Base-by-base conservation (phyloP, 169 alveolate genomes). In the Babesia sp. region DNA sequence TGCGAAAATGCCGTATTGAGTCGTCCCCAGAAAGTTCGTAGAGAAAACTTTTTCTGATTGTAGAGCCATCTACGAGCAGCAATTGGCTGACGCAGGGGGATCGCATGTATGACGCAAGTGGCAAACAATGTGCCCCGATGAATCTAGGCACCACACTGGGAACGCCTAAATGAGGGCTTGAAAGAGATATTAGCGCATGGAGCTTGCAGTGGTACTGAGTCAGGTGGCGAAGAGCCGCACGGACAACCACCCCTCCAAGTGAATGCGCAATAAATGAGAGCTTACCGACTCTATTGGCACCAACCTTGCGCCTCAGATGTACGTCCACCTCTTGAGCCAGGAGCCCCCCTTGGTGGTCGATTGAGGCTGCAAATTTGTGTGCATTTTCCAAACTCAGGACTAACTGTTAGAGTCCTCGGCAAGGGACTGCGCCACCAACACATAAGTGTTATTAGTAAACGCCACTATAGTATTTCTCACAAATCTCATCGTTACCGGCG, bases 191-290 rank as follows among this genome's bases (percentile, higher is more conserved):
- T 22, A 72, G 20, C 1, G 74, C 64, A 24, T 72, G 44, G 5
- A 72, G 29, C 41, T 28, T 39, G 9, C 59, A 63, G 9, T 22
- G 55, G 29, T 58, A 60, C 50, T 14, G 31, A 4, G 18, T 44
- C 48, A 72, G 45, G 36, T 72, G 39, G 24, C 50, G 50, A 16
- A 72, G 12, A 11, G 76, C 74, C n/a, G 63, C 83, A 5, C 83
- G 48, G 12, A 51, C 74, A 26, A 71, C 72, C n/a, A 71, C 26
- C 18, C 83, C 83, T 5, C 83, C 83, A 58, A 60, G 24, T 12
- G 75, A 58, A 29, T 71, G 73, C 20, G 68, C 29, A 39, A 71
- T 36, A 20, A 71, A 71, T 4, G 75, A 50, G 14, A 71, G 4
- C 12, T 51, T 8, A 20, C 37, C 34, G n/a, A 71, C 33, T 9